These are phyloP conservation scores for Panicum virgatum DNA, from an alignment of 202 grass and related monocot genomes.

Conservation along the genomic window DNA sequence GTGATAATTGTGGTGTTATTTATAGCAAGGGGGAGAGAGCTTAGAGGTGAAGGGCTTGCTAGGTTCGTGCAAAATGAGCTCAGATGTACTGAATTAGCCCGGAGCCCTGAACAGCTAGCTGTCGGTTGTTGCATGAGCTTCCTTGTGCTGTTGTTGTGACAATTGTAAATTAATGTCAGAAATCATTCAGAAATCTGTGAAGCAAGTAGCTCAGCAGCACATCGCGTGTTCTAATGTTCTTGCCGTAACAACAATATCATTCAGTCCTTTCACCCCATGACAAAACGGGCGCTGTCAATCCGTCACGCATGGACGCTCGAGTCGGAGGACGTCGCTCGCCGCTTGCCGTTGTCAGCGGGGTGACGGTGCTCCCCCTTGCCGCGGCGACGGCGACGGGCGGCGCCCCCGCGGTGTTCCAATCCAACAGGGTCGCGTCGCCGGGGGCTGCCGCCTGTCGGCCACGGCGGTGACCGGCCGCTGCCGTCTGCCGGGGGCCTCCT, in stretches of 20 bases:
- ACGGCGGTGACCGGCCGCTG: background rate
- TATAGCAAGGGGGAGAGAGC: conserved; percentile 11
- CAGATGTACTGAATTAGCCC: background rate
- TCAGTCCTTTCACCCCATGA: background rate
- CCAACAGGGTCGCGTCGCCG: conserved; percentile 31
- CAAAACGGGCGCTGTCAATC: background rate
- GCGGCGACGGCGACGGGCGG: background rate
- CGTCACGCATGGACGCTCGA: background rate
- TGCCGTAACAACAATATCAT: background rate
- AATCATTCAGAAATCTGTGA: background rate
- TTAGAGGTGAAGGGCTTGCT: conserved; percentile 9
- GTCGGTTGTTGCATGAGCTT: background rate
- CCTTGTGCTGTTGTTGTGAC: conserved; percentile 19
- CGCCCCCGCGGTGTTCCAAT: conserved; percentile 23
- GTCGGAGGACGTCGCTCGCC: background rate
- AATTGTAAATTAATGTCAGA: conserved; percentile 57
- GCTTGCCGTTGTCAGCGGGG: conserved; percentile 20
- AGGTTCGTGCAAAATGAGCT: conserved; percentile 18
- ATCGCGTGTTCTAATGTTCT: background rate
- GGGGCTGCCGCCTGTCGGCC: background rate
- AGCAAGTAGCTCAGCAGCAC: background rate
- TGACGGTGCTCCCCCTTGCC: background rate
- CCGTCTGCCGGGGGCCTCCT: background rate
- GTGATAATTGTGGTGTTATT: conserved; percentile 47
- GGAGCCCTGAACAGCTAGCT: background rate